Evolutionary conservation across 192 early-diverging fungal genomes (phyloP).

Genomic region (Paraglomus brasilianum): DNA sequence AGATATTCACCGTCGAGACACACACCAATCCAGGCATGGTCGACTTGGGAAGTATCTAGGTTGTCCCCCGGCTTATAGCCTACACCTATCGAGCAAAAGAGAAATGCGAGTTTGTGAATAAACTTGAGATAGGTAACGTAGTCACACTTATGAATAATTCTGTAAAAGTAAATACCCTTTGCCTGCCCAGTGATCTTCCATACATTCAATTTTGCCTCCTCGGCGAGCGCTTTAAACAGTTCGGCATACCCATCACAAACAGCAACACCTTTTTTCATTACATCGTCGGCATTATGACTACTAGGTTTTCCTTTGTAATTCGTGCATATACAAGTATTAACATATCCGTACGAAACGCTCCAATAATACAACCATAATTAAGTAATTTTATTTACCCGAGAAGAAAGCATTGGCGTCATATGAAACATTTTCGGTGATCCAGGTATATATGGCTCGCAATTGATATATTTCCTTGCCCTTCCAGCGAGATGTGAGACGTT

Average conservation of each 20-base stretch:
- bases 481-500: slow-evolving; percentile 49
- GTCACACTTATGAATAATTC: slow-evolving; percentile 30
- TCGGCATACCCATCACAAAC: slow-evolving; percentile 61
- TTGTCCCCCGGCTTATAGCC: slow-evolving; percentile 31
- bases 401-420: slow-evolving; percentile 52
- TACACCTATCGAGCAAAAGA: background rate
- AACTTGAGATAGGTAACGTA: background rate
- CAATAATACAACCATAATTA: background rate
- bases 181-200: slow-evolving; percentile 51
- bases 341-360: background rate
- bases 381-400: slow-evolving; percentile 37
- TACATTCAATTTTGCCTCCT: slow-evolving; percentile 43
- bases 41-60: slow-evolving; percentile 29
- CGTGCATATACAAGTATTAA: background rate
- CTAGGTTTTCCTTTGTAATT: background rate
- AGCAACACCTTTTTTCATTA: slow-evolving; percentile 40
- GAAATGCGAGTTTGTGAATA: background rate
- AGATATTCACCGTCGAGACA: slow-evolving; percentile 49
- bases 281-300: slow-evolving; percentile 34
- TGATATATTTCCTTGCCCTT: slow-evolving; percentile 39
- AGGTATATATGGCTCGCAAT: slow-evolving; percentile 53
- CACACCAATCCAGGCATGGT: slow-evolving; percentile 59
- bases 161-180: slow-evolving; percentile 43
- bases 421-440: slow-evolving; percentile 52
- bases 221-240: slow-evolving; percentile 51